A percentile compares a stretch with the other conserved stretches of the same genome.
These are phyloP conservation scores for Lichtheimia ornata DNA, from an alignment of 371 early-diverging fungal species.

Conservation along the genomic window DNA sequence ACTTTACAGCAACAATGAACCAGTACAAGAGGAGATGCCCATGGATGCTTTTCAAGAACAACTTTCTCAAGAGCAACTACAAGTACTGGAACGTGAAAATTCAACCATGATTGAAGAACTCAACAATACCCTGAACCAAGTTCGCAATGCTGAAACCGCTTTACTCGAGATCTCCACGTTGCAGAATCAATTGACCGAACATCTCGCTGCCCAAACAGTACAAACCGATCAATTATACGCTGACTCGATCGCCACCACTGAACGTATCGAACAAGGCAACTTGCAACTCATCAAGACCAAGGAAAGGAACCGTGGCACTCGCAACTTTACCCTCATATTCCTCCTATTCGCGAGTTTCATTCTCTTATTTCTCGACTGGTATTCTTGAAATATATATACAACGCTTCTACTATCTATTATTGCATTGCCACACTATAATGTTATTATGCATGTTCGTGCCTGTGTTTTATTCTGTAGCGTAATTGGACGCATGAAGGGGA, in stretches of 20 bases:
- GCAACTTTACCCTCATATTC: slow-evolving; percentile 66
- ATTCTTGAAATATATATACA: slow-evolving; percentile 41
- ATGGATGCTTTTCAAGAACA: slow-evolving; percentile 42
- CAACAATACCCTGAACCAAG: slow-evolving; percentile 62
- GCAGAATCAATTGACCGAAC: slow-evolving; percentile 62
- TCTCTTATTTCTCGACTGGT: slow-evolving; percentile 75
- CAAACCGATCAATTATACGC: slow-evolving; percentile 70
- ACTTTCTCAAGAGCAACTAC: slow-evolving; percentile 60
- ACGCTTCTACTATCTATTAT: no score
- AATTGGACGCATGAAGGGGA: no score
- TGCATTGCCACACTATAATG: no score
- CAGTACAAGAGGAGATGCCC: slow-evolving; percentile 1
- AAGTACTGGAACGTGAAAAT: slow-evolving; percentile 66
- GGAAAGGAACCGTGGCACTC: slow-evolving; percentile 56
- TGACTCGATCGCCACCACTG: slow-evolving; percentile 64
- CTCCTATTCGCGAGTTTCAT: slow-evolving; percentile 65
- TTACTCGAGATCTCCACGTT: slow-evolving; percentile 69
- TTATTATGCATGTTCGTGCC: no score
- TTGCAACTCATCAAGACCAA: slow-evolving; percentile 53
- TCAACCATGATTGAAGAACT: slow-evolving; percentile 57
- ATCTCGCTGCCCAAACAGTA: slow-evolving; percentile 66
- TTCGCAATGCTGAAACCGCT: slow-evolving; percentile 67
- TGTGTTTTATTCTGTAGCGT: no score
- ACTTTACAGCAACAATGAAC: neutral
- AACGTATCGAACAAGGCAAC: slow-evolving; percentile 64